Percentiles rank a stretch among this genome's conserved stretches.
These are phyloP conservation scores for Globisporangium paddicum DNA, from an alignment of 352 stramenopile species.

Conservation along the genomic window DNA sequence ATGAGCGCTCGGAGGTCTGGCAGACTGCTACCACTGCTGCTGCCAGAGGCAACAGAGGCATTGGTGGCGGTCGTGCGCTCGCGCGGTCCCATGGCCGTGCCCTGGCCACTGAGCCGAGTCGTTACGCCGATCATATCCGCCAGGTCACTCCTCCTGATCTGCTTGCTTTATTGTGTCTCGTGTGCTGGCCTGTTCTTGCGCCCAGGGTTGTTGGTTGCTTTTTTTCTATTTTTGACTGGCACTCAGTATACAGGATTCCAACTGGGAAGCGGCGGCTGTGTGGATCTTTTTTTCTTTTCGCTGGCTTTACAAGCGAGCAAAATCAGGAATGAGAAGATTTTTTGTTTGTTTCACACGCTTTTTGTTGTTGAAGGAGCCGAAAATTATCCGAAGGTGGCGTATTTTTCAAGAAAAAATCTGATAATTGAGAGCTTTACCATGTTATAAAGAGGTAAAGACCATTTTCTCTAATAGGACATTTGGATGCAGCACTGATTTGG, in stretches of 20 bases:
- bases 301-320: background rate
- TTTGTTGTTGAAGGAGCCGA: no score
- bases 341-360: no score
- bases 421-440: no score
- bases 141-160: background rate
- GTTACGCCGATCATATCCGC: conserved; percentile 6
- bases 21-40: background rate
- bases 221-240: background rate
- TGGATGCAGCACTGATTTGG: no score
- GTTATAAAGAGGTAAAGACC: no score
- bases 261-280: background rate
- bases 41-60: background rate
- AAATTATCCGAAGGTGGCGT: no score
- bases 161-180: background rate
- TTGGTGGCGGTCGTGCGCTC: background rate
- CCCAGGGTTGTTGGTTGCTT: background rate
- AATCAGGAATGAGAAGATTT: background rate
- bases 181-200: conserved; percentile 2
- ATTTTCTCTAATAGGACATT: no score
- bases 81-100: background rate
- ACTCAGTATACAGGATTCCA: conserved; percentile 3
- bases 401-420: no score
- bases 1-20: background rate
- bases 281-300: background rate
- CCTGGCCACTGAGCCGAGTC: conserved; percentile 5